Evolutionary conservation across 352 stramenopile species (phyloP), one percentile per base, ranked within the genome.

Genomic region (Globisporangium okanoganense): DNA sequence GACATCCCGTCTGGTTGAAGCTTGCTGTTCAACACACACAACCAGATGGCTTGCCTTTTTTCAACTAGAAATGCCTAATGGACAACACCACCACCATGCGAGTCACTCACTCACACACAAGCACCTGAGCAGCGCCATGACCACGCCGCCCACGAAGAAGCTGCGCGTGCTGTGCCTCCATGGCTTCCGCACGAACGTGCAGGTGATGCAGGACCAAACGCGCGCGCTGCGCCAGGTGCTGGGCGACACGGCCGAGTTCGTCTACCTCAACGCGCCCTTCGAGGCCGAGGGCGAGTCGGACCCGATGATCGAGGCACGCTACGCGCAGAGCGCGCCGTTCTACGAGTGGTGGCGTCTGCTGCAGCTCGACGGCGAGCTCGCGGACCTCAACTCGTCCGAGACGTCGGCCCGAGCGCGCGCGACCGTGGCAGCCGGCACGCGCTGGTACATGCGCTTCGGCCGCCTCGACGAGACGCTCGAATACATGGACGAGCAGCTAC

Each of bases 101-200:
- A 36, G 31, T 10, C 31, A 7, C 12, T 36, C 12, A 36, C 31
- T 36, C 12, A 4, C 14, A n/a, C 36, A 43, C 13, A 20, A n/a
- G 36, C 36, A 3, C 36, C 18, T 20, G 45, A 33, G 45, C 22
- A 31, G 14, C 24, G n/a, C 29, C 18, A 56, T 27, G 25, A 27
- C 12, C 24, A 54, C 27, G 25, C 3, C 50, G 8, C n/a, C 52
- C 13, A 22, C 52, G 36, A 59, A 59, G 55, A 75, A 72, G 49
- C 71, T 83, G 24, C 72, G 75, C 12, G 71, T 81, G 52, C 51
- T 84, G n/a, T 84, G 75, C 36, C 59, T 84, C 18, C 76, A 86
- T 53, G 76, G 76, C 20, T 86, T 78, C 61, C 76, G 76, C 27
- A 83, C 74, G 18, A 86, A 86, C 59, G 55, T 56, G 29, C 40